Percentiles rank a stretch among this genome's conserved stretches.
phyloP scores from a whole-genome alignment of 2,329 filamentous ascomycete species.

The Talaromyces sp. region DNA sequence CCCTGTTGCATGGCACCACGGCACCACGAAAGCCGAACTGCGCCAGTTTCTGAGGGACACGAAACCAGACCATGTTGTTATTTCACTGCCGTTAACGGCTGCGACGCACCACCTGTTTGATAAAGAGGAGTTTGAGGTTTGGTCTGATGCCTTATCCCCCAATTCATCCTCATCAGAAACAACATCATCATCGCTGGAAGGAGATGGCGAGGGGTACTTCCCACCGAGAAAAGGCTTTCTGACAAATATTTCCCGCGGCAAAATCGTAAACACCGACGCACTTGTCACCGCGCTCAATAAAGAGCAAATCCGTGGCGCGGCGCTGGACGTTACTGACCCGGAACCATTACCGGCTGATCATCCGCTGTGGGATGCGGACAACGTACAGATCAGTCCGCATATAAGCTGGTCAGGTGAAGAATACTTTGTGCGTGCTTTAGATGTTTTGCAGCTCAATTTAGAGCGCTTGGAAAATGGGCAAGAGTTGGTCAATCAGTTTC shows the following conservation, averaged over 20 bases:
- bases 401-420: constrained; percentile 54
- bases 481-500: constrained; percentile 60
- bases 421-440: constrained; percentile 57
- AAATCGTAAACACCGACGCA: constrained; percentile 59
- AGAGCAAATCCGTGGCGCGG: constrained; percentile 61
- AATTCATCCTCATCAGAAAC: neutral
- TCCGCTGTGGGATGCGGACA: constrained; percentile 66
- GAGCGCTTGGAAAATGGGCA: constrained; percentile 49
- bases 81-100: constrained; percentile 56
- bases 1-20: constrained; percentile 57
- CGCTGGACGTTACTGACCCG: constrained; percentile 74
- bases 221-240: constrained; percentile 54
- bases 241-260: constrained; percentile 68
- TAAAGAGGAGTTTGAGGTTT: constrained; percentile 51
- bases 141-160: constrained; percentile 38
- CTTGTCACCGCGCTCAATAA: constrained; percentile 59
- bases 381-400: constrained; percentile 68
- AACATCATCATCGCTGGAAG: neutral
- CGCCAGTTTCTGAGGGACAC: constrained; percentile 52
- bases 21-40: constrained; percentile 50
- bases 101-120: constrained; percentile 56
- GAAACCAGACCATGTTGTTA: constrained; percentile 56
- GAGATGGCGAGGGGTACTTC: neutral
- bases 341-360: constrained; percentile 69
- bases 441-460: constrained; percentile 59